A percentile compares a stretch with the other conserved stretches of the same genome.
Conservation (phyloP, 257 asterid species). For the Solanum arcanum region DNA sequence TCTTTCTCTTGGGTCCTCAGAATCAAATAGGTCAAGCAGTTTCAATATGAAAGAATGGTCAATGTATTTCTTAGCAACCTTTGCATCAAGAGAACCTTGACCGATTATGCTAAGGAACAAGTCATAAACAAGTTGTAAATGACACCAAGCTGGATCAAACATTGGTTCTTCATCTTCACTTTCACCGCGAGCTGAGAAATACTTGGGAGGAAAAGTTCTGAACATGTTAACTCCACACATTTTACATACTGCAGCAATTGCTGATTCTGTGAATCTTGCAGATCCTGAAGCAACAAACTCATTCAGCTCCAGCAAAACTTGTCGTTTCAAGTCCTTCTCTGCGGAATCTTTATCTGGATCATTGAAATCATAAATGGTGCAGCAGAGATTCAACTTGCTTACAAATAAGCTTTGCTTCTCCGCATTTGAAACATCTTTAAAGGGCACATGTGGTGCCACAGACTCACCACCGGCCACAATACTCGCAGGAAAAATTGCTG, state of each 20-base stretch:
- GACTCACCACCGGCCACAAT: slow-evolving; percentile 25
- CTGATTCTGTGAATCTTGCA: slow-evolving; percentile 24
- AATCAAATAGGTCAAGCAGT: slow-evolving; percentile 27
- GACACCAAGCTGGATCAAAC: slow-evolving; percentile 44
- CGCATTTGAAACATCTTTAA: slow-evolving; percentile 32
- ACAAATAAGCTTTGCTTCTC: slow-evolving; percentile 31
- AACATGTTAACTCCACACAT: slow-evolving; percentile 30
- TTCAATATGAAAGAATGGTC: slow-evolving; percentile 25
- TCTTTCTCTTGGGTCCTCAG: slow-evolving; percentile 39
- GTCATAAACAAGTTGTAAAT: slow-evolving; percentile 39
- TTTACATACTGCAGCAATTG: slow-evolving; percentile 31
- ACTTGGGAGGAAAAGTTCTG: slow-evolving; percentile 34
- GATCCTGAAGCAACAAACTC: slow-evolving; percentile 34
- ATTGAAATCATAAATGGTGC: slow-evolving; percentile 27
- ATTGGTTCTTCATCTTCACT: slow-evolving; percentile 32
- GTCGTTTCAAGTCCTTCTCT: slow-evolving; percentile 34
- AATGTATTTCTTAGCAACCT: slow-evolving; percentile 29
- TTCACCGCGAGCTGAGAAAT: slow-evolving; percentile 21
- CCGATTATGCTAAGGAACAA: slow-evolving; percentile 17
- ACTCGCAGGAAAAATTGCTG: slow-evolving; percentile 43
- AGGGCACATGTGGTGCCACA: slow-evolving; percentile 24
- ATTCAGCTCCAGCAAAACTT: slow-evolving; percentile 23
- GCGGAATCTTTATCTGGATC: slow-evolving; percentile 18
- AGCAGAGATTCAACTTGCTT: slow-evolving; percentile 34
- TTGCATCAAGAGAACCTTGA: slow-evolving; percentile 20